Evolutionary conservation across 2,329 filamentous ascomycete species (phyloP), one percentile per base, ranked within the genome.

Genomic region (Pestalotiopsis sp.): DNA sequence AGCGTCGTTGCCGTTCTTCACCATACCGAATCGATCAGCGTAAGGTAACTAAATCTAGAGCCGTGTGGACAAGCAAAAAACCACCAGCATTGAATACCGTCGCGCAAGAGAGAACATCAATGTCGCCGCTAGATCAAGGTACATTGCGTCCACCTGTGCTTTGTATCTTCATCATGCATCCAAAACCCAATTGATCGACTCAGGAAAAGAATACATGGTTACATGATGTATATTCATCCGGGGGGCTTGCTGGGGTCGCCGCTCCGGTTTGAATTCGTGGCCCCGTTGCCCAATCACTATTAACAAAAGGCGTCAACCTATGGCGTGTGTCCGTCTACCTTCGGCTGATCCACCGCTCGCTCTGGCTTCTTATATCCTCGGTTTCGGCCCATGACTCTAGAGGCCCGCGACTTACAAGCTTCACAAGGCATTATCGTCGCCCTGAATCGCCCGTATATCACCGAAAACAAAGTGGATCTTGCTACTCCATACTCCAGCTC

Each of bases 211-310:
- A 20, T 52, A 52, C 45, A n/a, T 23, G 17, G 45, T 17, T 59
- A 56, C 56, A 66, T 52, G 52, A 61, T 66, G 64, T 66, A 41
- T 38, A 25, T 17, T 66, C 64, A 75, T 75, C 77, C 77, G 77
- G 76, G 72, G 76, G 74, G 72, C 64, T 70, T 75, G 75, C 76
- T 77, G 76, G 76, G 74, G 73, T 73, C 67, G 67, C 67, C 70
- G 73, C 73, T 78, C 77, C 77, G 77, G 76, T 77, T 78, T 78
- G 75, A 78, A 73, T 78, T 79, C 77, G 77, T 79, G 75, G 36
- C 72, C 74, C 72, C 76, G 72, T 72, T 71, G 74, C 71, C 75
- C 76, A 76, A 72, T 77, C 72, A 74, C 71, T 73, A 72, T 70
- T 71, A 72, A 69, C 70, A 64, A 64, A 63, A 13, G 38, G 60